A percentile compares a stretch with the other conserved stretches of the same genome.
These are phyloP conservation scores for Cylindrotheca closterium DNA, from an alignment of 108 stramenopile genomes.

Conservation along the genomic window DNA sequence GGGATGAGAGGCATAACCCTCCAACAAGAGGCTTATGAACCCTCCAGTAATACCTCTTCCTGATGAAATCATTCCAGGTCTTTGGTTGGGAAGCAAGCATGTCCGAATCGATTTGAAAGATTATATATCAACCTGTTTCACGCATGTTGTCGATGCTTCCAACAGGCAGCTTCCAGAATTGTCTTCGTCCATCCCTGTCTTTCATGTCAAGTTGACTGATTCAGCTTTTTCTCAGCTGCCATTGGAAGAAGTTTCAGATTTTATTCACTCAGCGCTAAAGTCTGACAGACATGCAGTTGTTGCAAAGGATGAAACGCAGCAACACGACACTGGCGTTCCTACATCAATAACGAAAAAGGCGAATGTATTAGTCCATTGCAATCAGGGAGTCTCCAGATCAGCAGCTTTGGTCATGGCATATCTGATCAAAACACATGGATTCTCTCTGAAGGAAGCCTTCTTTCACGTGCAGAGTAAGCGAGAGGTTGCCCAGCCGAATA, in stretches of 20 bases:
- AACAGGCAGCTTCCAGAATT: neutral
- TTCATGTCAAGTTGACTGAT: neutral
- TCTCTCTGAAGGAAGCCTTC: slow-evolving; percentile 31
- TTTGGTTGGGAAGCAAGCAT: neutral
- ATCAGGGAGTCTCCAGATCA: slow-evolving; percentile 30
- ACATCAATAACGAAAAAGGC: neutral
- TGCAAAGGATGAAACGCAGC: too few relatives aligned
- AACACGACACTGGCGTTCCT: too few relatives aligned
- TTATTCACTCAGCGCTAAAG: neutral
- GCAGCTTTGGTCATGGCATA: slow-evolving; percentile 41
- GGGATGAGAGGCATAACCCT: too few relatives aligned
- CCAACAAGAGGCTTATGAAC: too few relatives aligned
- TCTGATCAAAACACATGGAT: slow-evolving; percentile 16
- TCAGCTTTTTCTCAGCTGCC: neutral
- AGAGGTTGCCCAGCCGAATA: slow-evolving; percentile 28
- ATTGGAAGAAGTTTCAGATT: neutral
- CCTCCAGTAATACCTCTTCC: too few relatives aligned
- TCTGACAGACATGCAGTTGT: neutral
- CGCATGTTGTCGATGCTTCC: neutral
- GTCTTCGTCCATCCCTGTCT: neutral
- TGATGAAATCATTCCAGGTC: neutral
- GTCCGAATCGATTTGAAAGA: neutral
- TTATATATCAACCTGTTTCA: neutral
- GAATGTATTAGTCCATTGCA: slow-evolving; percentile 42
- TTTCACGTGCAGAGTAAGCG: slow-evolving; percentile 17